phyloP scores from a whole-genome alignment of 2,329 filamentous ascomycete species.

The Graphilbum sp. region DNA sequence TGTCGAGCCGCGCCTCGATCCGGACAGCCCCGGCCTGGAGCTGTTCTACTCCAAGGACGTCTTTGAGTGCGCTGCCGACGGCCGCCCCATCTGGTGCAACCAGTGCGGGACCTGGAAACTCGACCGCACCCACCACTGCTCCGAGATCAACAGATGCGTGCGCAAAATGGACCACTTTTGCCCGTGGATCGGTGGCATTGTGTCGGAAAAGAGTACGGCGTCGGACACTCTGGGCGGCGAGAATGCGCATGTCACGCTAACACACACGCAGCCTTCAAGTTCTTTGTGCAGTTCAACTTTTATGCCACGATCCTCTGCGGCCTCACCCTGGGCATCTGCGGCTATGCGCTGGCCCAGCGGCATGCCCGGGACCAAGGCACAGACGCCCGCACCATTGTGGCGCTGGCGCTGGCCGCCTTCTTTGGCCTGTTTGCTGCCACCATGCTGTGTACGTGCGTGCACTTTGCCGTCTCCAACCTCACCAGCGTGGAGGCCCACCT shows the following conservation, averaged over 20 bases:
- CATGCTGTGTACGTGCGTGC: constrained; percentile 59
- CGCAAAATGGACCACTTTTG: constrained; percentile 92
- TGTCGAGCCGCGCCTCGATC: constrained; percentile 25
- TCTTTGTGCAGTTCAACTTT: constrained; percentile 73
- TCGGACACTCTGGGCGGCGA: too few species aligned
- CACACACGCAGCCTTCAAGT: constrained; percentile 58
- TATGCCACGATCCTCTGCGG: constrained; percentile 56
- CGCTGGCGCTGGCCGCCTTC: constrained; percentile 48
- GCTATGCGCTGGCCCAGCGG: constrained; percentile 21
- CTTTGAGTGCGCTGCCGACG: constrained; percentile 70
- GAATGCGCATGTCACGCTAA: too few species aligned
- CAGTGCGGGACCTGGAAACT: constrained; percentile 76
- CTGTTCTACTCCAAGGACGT: constrained; percentile 67
- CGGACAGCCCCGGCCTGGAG: constrained; percentile 54
- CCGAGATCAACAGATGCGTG: constrained; percentile 66
- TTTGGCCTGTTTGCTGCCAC: constrained; percentile 67
- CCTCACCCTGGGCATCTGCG: constrained; percentile 45
- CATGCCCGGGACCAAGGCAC: constrained; percentile 30
- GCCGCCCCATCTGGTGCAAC: constrained; percentile 74
- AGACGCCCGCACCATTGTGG: constrained; percentile 35
- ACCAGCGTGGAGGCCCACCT: constrained; percentile 73
- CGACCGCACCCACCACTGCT: constrained; percentile 75
- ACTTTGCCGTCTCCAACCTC: constrained; percentile 54
- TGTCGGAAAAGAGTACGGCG: constrained; percentile 63
- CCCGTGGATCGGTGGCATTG: constrained; percentile 89